Base-by-base conservation (phyloP, 73 alveolate species). In the Loxodes magnus region DNA sequence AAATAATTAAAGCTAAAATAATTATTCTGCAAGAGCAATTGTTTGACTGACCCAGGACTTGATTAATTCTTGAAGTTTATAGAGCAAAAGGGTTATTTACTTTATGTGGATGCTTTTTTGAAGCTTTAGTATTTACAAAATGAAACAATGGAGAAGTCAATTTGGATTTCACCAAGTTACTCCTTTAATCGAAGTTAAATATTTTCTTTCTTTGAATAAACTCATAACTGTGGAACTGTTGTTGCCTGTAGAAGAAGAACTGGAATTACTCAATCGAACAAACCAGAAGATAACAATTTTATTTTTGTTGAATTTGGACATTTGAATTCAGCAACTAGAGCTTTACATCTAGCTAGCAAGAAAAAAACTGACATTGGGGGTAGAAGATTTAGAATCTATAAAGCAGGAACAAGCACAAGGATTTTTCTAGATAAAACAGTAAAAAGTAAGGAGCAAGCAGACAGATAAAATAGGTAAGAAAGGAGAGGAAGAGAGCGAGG, bases 391-490 rank as follows among this genome's bases (percentile, higher is more conserved):
- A 84, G 91, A 75, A 64, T 79, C 44, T 88, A 79, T 73, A 88
- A 84, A 50, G 94, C 94, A 2, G 98, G 98, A 54, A 79, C 92
- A 20, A 79, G 88, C 58, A 86, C 94, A 21, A 51, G 55, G 35
- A 55, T 10, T 35, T 15, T 15, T 15, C 24, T 35, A 6, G 24
- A 10, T 3, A 34, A 14, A 35, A 54, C 60, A 56, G 0, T 39
- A 27, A 56, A 66, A 31, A 30, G 29, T 36, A 43, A 35, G 53
- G 29, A 60, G 43, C 23, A 44, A 53, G 31, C 62, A 51, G 6
- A 60, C 33, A 22, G 35, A 46, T 19, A 60, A 52, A 66, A 59
- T 42, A 43, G 48, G 10, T 19, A 43, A 5, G 7, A 35, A 19
- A 38, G 4, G 7, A 21, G 61, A 38, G 14, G 17, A 24, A 31